Evolutionary conservation across 2,329 filamentous ascomycete genomes (phyloP).

Genomic region (Apiospora marii): DNA sequence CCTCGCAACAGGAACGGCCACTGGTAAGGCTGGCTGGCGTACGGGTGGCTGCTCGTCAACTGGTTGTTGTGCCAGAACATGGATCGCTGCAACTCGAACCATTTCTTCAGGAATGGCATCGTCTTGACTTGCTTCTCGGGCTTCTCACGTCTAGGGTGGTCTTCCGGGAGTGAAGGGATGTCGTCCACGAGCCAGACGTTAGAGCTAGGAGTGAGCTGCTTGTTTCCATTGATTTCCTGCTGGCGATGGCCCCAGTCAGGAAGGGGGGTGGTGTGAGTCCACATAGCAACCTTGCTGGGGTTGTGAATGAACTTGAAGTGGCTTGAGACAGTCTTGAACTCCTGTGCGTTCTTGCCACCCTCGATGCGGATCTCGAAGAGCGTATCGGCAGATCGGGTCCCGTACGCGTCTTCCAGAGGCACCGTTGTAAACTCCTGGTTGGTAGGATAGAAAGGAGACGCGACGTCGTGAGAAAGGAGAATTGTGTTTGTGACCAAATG

Average conservation of each 20-base stretch:
- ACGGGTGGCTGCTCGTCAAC: constrained; percentile 95
- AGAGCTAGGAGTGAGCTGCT: constrained; percentile 86
- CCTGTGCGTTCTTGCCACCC: constrained; percentile 78
- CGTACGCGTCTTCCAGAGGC: constrained; percentile 73
- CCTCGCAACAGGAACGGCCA: constrained; percentile 98
- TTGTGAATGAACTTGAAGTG: constrained; percentile 97
- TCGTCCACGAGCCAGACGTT: constrained; percentile 97
- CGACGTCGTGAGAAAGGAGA: constrained; percentile 94
- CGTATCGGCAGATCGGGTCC: constrained; percentile 83
- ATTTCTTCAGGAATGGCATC: constrained; percentile 90
- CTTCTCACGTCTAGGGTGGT: constrained; percentile 77
- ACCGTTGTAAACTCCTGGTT: constrained; percentile 98
- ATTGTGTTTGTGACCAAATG: constrained; percentile 87
- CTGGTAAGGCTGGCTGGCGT: constrained; percentile 91
- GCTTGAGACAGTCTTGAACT: constrained; percentile 89
- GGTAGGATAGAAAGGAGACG: constrained; percentile 93
- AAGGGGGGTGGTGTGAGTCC: constrained; percentile 94
- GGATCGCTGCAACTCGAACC: constrained; percentile 92
- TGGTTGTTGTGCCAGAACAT: constrained; percentile 99
- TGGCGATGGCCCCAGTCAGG: constrained; percentile 98
- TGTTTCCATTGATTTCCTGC: constrained; percentile 99
- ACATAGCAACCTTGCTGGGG: constrained; percentile 97
- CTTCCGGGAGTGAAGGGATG: constrained; percentile 78
- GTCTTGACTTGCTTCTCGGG: constrained; percentile 81
- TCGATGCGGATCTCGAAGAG: constrained; percentile 94